Conservation (phyloP, 2,329 filamentous ascomycete species). For the Colletotrichum simmondsii region DNA sequence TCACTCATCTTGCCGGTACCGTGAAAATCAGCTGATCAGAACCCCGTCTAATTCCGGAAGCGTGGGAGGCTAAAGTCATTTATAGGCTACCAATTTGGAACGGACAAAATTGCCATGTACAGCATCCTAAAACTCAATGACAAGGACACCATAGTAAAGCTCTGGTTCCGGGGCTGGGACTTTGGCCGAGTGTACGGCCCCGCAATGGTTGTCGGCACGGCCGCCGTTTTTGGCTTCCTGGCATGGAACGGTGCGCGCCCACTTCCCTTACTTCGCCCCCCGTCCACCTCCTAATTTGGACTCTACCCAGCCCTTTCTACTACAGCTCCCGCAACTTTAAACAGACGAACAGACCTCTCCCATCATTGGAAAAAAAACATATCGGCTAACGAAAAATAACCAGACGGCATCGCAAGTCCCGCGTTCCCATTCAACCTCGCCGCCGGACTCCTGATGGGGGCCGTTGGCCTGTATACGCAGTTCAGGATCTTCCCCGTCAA, state of each 20-base stretch:
- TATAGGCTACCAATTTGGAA: background rate
- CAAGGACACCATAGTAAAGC: background rate
- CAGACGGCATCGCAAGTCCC: background rate
- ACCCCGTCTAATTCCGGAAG: no score
- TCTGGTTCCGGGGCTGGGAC: background rate
- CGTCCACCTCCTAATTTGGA: no score
- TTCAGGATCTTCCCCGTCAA: background rate
- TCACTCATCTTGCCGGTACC: background rate
- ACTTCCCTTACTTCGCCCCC: background rate
- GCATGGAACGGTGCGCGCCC: constrained; percentile 13
- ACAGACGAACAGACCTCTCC: background rate
- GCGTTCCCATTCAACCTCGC: background rate
- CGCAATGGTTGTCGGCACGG: constrained; percentile 4
- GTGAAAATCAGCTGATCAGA: background rate
- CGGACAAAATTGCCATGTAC: constrained; percentile 2
- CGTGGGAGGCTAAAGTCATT: no score
- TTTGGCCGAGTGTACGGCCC: constrained; percentile 1
- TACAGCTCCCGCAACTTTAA: background rate
- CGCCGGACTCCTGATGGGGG: background rate
- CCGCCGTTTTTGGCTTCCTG: constrained; percentile 1
- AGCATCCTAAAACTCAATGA: background rate
- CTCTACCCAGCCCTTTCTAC: background rate
- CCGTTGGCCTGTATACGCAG: background rate
- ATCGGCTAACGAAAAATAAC: background rate
- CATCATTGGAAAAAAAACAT: no score